Evolutionary conservation across 164 flowering plant species (phyloP).

Genomic region (Macadamia tetraphylla): DNA sequence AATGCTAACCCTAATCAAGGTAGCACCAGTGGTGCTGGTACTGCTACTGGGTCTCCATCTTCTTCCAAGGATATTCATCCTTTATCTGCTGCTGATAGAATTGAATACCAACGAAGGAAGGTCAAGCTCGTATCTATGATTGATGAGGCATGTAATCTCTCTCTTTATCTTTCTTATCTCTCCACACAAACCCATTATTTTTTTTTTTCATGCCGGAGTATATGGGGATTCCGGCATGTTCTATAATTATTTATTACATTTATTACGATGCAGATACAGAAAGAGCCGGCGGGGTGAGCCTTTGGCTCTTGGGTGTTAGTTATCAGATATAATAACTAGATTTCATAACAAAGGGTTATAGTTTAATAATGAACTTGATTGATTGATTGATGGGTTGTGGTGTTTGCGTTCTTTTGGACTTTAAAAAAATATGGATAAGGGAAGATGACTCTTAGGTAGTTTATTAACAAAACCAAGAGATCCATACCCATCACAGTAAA

Average conservation of each 20-base stretch:
- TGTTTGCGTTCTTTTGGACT: conserved; percentile 4
- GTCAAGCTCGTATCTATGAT: conserved; percentile 79
- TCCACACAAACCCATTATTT: not conserved
- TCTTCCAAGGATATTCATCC: conserved; percentile 51
- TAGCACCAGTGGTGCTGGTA: conserved; percentile 5
- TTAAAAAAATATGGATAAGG: conserved; percentile 9
- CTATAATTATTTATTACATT: not conserved
- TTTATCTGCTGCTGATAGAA: conserved; percentile 63
- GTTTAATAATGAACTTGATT: not conserved
- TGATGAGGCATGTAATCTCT: conserved; percentile 72
- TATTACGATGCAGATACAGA: not conserved
- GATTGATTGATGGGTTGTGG: not conserved
- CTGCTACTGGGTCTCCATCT: conserved; percentile 26
- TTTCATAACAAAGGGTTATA: too few relatives aligned
- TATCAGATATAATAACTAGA: too few relatives aligned
- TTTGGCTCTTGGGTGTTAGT: too few relatives aligned
- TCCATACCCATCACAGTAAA: conserved; percentile 23
- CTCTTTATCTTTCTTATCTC: conserved; percentile 21
- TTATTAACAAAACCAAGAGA: not conserved
- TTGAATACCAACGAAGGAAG: conserved; percentile 84
- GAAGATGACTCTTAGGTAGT: too few relatives aligned
- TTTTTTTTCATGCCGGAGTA: conserved; percentile 5
- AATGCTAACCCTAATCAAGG: conserved; percentile 42
- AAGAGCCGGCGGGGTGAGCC: conserved; percentile 24
- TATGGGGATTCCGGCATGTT: conserved; percentile 22